Conservation (phyloP, 2,329 filamentous ascomycete species). For the Colletotrichum plurivorum region DNA sequence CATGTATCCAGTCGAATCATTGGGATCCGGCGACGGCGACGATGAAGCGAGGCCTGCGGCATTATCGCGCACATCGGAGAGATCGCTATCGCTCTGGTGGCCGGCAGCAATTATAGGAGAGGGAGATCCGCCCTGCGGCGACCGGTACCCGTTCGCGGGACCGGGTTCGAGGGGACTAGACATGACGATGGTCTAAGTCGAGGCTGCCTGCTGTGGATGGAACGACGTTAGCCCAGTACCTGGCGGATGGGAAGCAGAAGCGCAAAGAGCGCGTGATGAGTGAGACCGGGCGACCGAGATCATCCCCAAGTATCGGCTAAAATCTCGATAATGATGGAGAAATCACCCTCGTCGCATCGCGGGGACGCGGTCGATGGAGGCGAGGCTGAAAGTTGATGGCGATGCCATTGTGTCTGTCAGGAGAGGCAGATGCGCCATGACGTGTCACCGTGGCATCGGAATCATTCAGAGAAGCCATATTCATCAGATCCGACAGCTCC, state of each 20-base stretch:
- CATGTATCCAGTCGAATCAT: constrained; percentile 57
- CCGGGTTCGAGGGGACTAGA: constrained; percentile 73
- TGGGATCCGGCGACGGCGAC: constrained; percentile 58
- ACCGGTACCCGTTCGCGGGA: constrained; percentile 77
- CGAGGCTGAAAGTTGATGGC: constrained; percentile 62
- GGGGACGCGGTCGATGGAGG: constrained; percentile 59
- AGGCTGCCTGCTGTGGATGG: constrained; percentile 64
- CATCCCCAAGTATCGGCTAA: constrained; percentile 52
- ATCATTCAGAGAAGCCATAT: constrained; percentile 51
- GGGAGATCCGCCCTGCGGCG: constrained; percentile 65
- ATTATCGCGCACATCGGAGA: constrained; percentile 78
- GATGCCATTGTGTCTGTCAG: constrained; percentile 59
- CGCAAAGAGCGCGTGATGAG: constrained; percentile 59
- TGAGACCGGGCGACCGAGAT: constrained; percentile 51
- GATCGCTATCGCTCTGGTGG: constrained; percentile 79
- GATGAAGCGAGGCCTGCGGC: constrained; percentile 63
- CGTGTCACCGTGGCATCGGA: constrained; percentile 47
- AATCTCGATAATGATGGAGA: constrained; percentile 55
- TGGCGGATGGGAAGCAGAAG: not conserved
- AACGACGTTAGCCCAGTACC: constrained; percentile 53
- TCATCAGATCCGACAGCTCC: constrained; percentile 51
- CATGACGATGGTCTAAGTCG: constrained; percentile 74
- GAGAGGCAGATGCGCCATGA: constrained; percentile 42
- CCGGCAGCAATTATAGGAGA: constrained; percentile 55
- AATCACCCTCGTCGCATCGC: constrained; percentile 60